Conservation (phyloP, 2,329 filamentous ascomycete species). For the Cladosporium halotolerans region DNA sequence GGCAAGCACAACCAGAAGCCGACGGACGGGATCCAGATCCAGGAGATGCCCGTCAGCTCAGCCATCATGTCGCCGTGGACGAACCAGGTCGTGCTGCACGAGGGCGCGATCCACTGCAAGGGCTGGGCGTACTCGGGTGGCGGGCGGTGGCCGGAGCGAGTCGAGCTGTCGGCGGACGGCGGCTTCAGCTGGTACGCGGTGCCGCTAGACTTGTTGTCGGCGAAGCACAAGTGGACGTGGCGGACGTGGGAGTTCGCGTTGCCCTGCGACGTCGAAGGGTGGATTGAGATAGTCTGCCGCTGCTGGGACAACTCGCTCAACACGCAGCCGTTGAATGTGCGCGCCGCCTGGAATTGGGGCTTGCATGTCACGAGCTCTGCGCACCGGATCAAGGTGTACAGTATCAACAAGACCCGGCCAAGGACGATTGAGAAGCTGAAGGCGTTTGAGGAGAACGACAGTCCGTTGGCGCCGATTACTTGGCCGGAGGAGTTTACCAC, state of each 20-base stretch:
- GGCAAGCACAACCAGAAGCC: conserved; percentile 53
- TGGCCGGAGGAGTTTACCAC: conserved; percentile 27
- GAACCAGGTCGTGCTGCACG: conserved; percentile 48
- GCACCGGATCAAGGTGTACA: conserved; percentile 35
- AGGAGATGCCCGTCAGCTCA: conserved; percentile 62
- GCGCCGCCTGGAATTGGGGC: conserved; percentile 47
- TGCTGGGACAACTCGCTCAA: conserved; percentile 60
- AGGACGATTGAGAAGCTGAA: conserved; percentile 27
- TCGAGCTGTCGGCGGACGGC: conserved; percentile 60
- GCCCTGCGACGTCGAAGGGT: conserved; percentile 54
- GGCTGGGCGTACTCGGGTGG: conserved; percentile 66
- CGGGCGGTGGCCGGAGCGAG: conserved; percentile 59
- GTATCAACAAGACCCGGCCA: conserved; percentile 28
- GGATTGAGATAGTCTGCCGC: conserved; percentile 53
- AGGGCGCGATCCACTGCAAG: conserved; percentile 35
- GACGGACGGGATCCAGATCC: conserved; percentile 54
- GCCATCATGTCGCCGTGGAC: conserved; percentile 54
- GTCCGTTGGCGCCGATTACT: conserved; percentile 30
- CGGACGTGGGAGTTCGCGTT: conserved; percentile 51
- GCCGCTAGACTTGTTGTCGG: conserved; percentile 46
- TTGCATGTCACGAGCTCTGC: conserved; percentile 35
- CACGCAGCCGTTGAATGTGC: conserved; percentile 51
- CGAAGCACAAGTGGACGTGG: conserved; percentile 53
- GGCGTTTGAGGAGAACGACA: conserved; percentile 27
- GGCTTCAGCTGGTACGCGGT: conserved; percentile 57